These are phyloP conservation scores for Venturiaceae sp. DNA, from an alignment of 2,329 filamentous ascomycete species.

Conservation along the genomic window DNA sequence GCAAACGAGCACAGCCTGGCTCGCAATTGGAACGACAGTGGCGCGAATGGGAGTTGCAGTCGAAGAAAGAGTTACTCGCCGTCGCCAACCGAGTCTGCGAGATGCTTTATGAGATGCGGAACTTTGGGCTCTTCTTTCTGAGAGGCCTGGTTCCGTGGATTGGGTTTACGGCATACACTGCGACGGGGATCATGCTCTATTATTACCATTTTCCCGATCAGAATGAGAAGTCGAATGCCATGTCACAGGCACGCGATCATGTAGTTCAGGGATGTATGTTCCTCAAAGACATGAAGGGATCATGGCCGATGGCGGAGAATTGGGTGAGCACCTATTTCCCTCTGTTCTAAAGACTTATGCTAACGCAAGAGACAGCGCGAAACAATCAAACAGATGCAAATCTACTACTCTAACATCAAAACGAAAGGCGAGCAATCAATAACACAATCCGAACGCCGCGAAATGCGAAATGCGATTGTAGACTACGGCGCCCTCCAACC, in stretches of 20 bases:
- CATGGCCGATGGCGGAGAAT: conserved; percentile 31
- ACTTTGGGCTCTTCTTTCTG: conserved; percentile 28
- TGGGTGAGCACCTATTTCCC: conserved; percentile 18
- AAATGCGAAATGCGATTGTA: conserved; percentile 26
- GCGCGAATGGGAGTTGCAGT: conserved; percentile 26
- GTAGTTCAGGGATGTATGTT: conserved; percentile 27
- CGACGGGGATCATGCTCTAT: conserved; percentile 29
- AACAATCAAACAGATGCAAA: conserved; percentile 32
- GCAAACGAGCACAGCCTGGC: conserved; percentile 5
- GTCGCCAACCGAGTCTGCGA: conserved; percentile 26
- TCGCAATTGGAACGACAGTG: conserved; percentile 12
- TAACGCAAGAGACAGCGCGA: conserved; percentile 19
- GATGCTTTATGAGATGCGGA: conserved; percentile 31
- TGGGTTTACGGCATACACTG: conserved; percentile 31
- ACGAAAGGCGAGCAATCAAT: conserved; percentile 22
- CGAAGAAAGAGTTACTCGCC: conserved; percentile 24
- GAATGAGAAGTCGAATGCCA: conserved; percentile 23
- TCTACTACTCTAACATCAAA: conserved; percentile 25
- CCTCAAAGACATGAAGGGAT: conserved; percentile 29
- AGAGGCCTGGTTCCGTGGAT: conserved; percentile 30
- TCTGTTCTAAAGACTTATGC: background rate
- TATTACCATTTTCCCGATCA: conserved; percentile 24
- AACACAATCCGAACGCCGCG: conserved; percentile 26
- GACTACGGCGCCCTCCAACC: conserved; percentile 30
- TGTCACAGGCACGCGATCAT: conserved; percentile 21